Evolutionary conservation across 2,329 filamentous ascomycete species (phyloP).

Genomic region (Periconia digitata): DNA sequence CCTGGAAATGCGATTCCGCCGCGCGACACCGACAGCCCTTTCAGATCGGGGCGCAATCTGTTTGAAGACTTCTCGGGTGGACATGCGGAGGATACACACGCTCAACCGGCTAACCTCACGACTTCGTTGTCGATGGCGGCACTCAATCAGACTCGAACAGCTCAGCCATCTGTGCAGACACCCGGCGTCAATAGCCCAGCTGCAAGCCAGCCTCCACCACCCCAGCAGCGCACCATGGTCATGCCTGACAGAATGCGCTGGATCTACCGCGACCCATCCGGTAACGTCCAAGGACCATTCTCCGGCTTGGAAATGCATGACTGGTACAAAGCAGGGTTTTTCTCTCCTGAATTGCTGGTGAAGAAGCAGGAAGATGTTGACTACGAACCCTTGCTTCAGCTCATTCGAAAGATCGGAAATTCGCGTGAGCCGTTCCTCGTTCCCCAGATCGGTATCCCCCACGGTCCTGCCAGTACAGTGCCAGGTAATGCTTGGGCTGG

Average conservation of each 20-base stretch:
- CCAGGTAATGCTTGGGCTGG: constrained; percentile 50
- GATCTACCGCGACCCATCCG: constrained; percentile 96
- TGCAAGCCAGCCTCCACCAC: constrained; percentile 67
- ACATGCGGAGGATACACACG: constrained; percentile 28
- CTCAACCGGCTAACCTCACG: constrained; percentile 27
- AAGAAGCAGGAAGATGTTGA: constrained; percentile 93
- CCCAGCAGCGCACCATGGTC: constrained; percentile 86
- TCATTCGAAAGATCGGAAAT: constrained; percentile 94
- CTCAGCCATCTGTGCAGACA: constrained; percentile 35
- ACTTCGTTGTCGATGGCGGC: constrained; percentile 36
- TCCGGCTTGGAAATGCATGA: constrained; percentile 99
- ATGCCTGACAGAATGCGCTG: constrained; percentile 99
- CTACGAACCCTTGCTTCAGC: constrained; percentile 91
- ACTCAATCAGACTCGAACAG: constrained; percentile 35
- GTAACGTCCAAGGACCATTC: constrained; percentile 89
- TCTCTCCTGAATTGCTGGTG: constrained; percentile 89
- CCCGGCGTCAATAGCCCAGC: constrained; percentile 52
- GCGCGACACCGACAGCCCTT: constrained; percentile 46
- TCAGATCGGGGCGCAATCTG: constrained; percentile 39
- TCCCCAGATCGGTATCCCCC: constrained; percentile 91
- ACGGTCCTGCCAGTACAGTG: constrained; percentile 68
- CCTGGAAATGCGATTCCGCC: constrained; percentile 27
- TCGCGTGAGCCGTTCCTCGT: constrained; percentile 97
- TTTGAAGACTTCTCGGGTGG: constrained; percentile 43
- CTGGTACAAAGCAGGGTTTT: constrained; percentile 99